A percentile compares a stretch with the other conserved stretches of the same genome.
Evolutionary conservation across 345 rosid genomes (phyloP).

Genomic region (Punica granatum): DNA sequence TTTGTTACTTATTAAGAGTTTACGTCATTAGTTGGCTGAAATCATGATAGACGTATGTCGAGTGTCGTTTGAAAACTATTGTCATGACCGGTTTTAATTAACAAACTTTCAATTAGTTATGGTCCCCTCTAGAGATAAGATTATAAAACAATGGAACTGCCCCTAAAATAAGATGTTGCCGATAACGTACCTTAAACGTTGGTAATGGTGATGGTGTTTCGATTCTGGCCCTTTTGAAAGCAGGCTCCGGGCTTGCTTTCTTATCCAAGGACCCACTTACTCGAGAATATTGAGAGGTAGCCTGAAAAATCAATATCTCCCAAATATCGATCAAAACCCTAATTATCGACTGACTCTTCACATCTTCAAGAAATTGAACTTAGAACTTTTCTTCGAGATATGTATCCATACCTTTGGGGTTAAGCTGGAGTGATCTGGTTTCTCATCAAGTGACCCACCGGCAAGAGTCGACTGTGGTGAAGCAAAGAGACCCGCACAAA

Average conservation of each 20-base stretch:
- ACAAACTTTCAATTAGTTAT: too few relatives aligned
- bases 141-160: too few relatives aligned
- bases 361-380: too few relatives aligned
- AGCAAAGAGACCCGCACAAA: not conserved
- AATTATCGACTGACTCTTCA: too few relatives aligned
- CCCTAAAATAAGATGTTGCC: not conserved
- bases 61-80: too few relatives aligned
- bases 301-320: not conserved
- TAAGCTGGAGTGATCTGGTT: conserved; percentile 23
- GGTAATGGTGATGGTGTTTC: conserved; percentile 75
- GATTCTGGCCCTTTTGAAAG: conserved; percentile 52
- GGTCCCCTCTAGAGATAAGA: too few relatives aligned
- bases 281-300: not conserved
- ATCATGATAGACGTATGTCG: too few relatives aligned
- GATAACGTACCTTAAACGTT: conserved; percentile 61
- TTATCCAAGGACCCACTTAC: conserved; percentile 20
- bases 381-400: not conserved
- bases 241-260: conserved; percentile 37
- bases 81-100: too few relatives aligned
- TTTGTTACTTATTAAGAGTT: too few relatives aligned
- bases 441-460: conserved; percentile 25
- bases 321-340: not conserved
- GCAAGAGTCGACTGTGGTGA: not conserved
- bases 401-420: conserved; percentile 15
- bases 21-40: too few relatives aligned